Evolutionary conservation across 495 filamentous ascomycete genomes (phyloP).

Genomic region (Aspergillus asperescens): DNA sequence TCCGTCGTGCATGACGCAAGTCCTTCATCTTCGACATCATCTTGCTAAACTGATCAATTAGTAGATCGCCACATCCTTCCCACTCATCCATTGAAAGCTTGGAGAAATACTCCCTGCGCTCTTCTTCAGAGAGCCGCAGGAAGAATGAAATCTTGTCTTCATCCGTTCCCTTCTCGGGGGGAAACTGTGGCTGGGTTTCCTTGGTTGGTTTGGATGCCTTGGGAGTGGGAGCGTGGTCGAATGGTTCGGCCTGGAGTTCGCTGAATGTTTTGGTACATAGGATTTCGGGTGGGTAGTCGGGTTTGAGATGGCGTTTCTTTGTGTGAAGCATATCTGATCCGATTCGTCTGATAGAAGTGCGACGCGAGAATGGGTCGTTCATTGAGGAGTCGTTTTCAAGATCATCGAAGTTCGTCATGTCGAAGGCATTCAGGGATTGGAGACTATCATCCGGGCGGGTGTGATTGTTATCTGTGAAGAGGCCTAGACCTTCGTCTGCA

Average conservation of each 20-base stretch:
- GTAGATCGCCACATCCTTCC: constrained; percentile 78
- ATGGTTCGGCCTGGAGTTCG: constrained; percentile 43
- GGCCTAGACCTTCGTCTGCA: constrained; percentile 24
- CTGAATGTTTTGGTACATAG: constrained; percentile 39
- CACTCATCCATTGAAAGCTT: constrained; percentile 65
- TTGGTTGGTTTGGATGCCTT: background rate
- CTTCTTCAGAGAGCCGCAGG: constrained; percentile 27
- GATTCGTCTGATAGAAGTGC: constrained; percentile 16
- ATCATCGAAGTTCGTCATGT: constrained; percentile 33
- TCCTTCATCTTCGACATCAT: constrained; percentile 60
- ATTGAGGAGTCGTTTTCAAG: constrained; percentile 30
- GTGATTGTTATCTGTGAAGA: constrained; percentile 20
- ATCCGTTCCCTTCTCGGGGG: background rate
- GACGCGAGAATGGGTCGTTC: constrained; percentile 33
- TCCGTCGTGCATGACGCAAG: constrained; percentile 59
- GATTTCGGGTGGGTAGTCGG: constrained; percentile 41
- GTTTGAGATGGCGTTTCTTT: constrained; percentile 34
- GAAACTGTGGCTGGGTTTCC: constrained; percentile 7
- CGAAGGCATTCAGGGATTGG: constrained; percentile 31
- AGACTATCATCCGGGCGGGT: constrained; percentile 21
- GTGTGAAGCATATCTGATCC: constrained; percentile 12
- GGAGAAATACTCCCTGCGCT: constrained; percentile 59
- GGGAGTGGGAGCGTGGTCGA: constrained; percentile 34
- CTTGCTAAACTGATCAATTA: constrained; percentile 62
- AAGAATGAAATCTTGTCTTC: constrained; percentile 31